Evolutionary conservation across 2,329 filamentous ascomycete genomes (phyloP).

Genomic region (Verticillium tricorpus): DNA sequence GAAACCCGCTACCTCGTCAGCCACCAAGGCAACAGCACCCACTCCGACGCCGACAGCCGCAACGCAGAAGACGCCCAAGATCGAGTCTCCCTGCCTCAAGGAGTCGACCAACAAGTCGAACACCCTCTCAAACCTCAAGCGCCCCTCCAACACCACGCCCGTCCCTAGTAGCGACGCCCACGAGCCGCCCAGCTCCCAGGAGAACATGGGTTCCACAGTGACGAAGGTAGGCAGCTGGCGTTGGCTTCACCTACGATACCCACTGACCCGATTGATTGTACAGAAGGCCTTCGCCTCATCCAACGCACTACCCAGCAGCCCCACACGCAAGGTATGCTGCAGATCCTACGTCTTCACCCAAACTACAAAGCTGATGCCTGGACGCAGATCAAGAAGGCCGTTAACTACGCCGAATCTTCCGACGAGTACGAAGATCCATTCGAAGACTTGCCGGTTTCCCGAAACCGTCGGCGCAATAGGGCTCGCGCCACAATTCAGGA

Average conservation of each 20-base stretch:
- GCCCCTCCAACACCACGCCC: conserved; percentile 56
- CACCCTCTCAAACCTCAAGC: conserved; percentile 31
- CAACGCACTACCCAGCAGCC: conserved; percentile 58
- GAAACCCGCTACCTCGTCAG: conserved; percentile 28
- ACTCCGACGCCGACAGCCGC: conserved; percentile 25
- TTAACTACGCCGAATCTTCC: conserved; percentile 84
- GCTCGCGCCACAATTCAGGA: conserved; percentile 58
- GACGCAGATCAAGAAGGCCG: conserved; percentile 47
- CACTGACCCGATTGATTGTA: conserved; percentile 30
- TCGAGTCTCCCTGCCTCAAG: conserved; percentile 28
- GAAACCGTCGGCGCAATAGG: conserved; percentile 33
- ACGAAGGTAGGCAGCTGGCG: conserved; percentile 44
- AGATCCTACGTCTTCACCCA: background rate
- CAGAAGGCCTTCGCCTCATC: conserved; percentile 37
- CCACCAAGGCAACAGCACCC: conserved; percentile 16
- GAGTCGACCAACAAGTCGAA: conserved; percentile 43
- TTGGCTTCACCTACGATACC: conserved; percentile 34
- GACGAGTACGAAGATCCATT: conserved; percentile 77
- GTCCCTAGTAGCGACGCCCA: conserved; percentile 75
- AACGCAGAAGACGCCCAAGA: conserved; percentile 22
- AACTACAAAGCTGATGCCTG: background rate
- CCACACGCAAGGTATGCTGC: conserved; percentile 67
- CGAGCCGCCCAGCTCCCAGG: conserved; percentile 61
- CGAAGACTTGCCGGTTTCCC: conserved; percentile 33
- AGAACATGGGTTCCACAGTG: conserved; percentile 47